These are phyloP conservation scores for Kazachstania africana DNA, from an alignment of 805 yeast genomes.

Conservation along the genomic window DNA sequence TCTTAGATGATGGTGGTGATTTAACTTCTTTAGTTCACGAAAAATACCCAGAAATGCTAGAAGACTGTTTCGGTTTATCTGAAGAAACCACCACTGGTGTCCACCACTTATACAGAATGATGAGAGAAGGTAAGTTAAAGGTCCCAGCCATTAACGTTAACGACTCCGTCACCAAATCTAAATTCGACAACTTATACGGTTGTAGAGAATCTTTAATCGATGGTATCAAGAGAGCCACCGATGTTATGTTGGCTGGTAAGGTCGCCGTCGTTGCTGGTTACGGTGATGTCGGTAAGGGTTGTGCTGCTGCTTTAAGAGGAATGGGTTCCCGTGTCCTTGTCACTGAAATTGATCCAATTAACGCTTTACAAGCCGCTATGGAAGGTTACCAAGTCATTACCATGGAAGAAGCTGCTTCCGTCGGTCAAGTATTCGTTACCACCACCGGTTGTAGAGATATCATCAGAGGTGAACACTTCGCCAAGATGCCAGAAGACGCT, in stretches of 20 bases:
- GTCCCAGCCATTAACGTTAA: conserved; percentile 99
- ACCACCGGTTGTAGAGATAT: conserved; percentile 99
- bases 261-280: conserved; percentile 98
- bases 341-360: conserved; percentile 96
- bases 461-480: conserved; percentile 80
- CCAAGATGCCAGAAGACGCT: conserved; percentile 96
- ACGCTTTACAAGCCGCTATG: conserved; percentile 98
- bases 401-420: conserved; percentile 82
- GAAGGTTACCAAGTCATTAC: conserved; percentile 96
- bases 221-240: conserved; percentile 99
- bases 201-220: conserved; percentile 98
- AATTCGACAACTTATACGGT: conserved; percentile 98
- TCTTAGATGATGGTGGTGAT: conserved; percentile 99
- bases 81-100: conserved; percentile 99
- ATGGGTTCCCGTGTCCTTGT: conserved; percentile 99
- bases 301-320: conserved; percentile 96
- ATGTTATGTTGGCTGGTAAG: conserved; percentile 98
- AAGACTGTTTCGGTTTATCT: conserved; percentile 88
- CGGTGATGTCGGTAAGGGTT: conserved; percentile 99
- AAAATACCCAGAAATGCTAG: conserved; percentile 95
- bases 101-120: conserved; percentile 95
- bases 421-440: conserved; percentile 96
- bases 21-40: conserved; percentile 93
- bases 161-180: conserved; percentile 97
- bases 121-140: conserved; percentile 77